These are phyloP conservation scores for Rhodocollybia butyracea DNA, from an alignment of 768 basidiomycete genomes.

Conservation along the genomic window DNA sequence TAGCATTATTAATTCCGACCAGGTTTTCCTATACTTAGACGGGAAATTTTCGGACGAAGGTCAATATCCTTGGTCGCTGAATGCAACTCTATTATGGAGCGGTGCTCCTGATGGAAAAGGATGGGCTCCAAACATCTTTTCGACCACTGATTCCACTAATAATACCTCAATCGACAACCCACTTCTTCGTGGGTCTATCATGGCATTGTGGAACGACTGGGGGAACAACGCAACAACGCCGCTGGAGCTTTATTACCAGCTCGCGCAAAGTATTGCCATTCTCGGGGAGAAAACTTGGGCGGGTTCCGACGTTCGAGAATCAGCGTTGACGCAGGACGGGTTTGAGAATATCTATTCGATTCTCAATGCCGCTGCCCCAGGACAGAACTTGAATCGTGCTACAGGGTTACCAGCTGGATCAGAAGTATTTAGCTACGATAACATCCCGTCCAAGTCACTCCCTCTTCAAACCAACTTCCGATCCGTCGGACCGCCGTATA, in stretches of 20 bases:
- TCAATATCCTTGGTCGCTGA: constrained; percentile 30
- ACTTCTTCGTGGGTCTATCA: constrained; percentile 29
- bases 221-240: constrained; percentile 43
- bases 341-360: constrained; percentile 33
- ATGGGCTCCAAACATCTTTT: constrained; percentile 36
- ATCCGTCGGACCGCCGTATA: constrained; percentile 44
- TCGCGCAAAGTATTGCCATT: constrained; percentile 36
- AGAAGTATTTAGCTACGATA: constrained; percentile 25
- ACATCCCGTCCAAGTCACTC: constrained; percentile 12
- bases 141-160: constrained; percentile 22
- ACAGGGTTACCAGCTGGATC: constrained; percentile 24
- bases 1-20: constrained; percentile 33
- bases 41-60: constrained; percentile 30
- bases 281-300: constrained; percentile 43
- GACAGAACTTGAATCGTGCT: constrained; percentile 40
- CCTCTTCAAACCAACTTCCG: constrained; percentile 25
- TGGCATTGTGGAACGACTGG: constrained; percentile 43
- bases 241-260: constrained; percentile 40
- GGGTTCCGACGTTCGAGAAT: constrained; percentile 27
- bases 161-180: constrained; percentile 26
- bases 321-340: constrained; percentile 29
- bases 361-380: constrained; percentile 36
- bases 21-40: constrained; percentile 32
- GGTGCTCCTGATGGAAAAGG: constrained; percentile 26
- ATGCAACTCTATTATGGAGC: constrained; percentile 25